Evolutionary conservation across 331 rosid genomes (phyloP).

Genomic region (Telfairia occidentalis): DNA sequence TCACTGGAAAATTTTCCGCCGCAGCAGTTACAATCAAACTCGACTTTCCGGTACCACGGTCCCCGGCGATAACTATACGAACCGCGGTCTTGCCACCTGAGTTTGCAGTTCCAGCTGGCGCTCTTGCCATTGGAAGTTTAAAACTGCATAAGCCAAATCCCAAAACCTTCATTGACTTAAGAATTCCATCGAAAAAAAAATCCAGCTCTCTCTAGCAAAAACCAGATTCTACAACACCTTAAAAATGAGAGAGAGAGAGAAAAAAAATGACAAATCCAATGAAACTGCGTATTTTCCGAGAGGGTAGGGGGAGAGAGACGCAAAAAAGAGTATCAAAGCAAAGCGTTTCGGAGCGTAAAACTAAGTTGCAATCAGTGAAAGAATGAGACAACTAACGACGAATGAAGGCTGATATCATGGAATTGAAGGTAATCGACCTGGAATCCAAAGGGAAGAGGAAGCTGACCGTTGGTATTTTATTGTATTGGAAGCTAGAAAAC

Average conservation of each 20-base stretch:
- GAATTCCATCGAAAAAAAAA: not conserved
- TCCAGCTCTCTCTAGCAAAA: not conserved
- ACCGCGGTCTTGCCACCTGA: slow-evolving; percentile 46
- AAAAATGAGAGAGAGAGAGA: not conserved
- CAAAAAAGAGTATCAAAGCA: not conserved
- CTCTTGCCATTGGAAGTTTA: slow-evolving; percentile 42
- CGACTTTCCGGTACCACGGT: slow-evolving; percentile 80
- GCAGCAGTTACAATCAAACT: slow-evolving; percentile 90
- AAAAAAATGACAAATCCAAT: not conserved
- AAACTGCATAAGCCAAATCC: slow-evolving; percentile 23
- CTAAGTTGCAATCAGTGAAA: not conserved
- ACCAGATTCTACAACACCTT: not conserved
- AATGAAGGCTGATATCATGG: not conserved
- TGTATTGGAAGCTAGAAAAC: not conserved
- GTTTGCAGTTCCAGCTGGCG: slow-evolving; percentile 39
- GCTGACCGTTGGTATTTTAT: not conserved
- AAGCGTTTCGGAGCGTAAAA: not conserved
- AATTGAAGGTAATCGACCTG: not conserved
- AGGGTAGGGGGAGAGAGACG: not conserved
- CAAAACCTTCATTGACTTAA: slow-evolving; percentile 19
- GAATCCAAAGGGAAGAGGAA: not conserved
- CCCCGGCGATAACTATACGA: slow-evolving; percentile 90
- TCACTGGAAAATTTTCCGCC: slow-evolving; percentile 58
- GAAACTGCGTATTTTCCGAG: slow-evolving; percentile 1
- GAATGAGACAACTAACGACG: not conserved